Base-by-base conservation (phyloP, 2,329 filamentous ascomycete genomes). In the Aspergillus japonicus region DNA sequence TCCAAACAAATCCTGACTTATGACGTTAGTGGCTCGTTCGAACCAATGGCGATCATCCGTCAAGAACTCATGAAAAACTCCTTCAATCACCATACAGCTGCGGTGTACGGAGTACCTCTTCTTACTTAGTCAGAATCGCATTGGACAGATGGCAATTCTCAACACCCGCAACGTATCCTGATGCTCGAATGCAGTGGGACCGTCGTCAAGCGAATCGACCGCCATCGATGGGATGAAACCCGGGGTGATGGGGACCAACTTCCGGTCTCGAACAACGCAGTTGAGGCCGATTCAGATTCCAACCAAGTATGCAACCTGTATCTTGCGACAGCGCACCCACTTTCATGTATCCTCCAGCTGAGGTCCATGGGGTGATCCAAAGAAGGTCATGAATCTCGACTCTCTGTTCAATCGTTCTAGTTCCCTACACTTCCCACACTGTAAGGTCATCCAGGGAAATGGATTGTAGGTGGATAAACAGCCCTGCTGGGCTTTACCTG, bases 191-290 rank as follows among this genome's bases (percentile, higher is more conserved):
- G 21, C 47, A 31, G 33, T 51, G 35, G 33, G 33, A 47, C 39
- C n/a, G 39, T 47, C n/a, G 44, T 10, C 48, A 23, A 50, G 26
- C 35, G 54, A 56, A 19, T 50, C 21, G 26, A 54, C 19, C 53
- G 3, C n/a, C 21, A 42, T 29, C 23, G 19, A 50, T 61, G 47
- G 56, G 35, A 35, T 50, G 50, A 26, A 49, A 48, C 21, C 52
- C 49, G 21, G 51, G 52, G 47, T 50, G 19, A 54, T 58, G 58
- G 48, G 47, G 54, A 35, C 42, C 53, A 50, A 57, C 57, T 62
- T 26, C 48, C 57, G 56, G 52, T 49, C 60, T 63, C 59, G 49
- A 59, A 52, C 23, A 24, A 49, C 47, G 23, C 35, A 50, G 55
- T n/a, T 31, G 33, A 42, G 11, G 52, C 14, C 11, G 14, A 52